These are phyloP conservation scores for Trypanosomatidae sp. DNA, from an alignment of 208 protist genomes.

Conservation along the genomic window DNA sequence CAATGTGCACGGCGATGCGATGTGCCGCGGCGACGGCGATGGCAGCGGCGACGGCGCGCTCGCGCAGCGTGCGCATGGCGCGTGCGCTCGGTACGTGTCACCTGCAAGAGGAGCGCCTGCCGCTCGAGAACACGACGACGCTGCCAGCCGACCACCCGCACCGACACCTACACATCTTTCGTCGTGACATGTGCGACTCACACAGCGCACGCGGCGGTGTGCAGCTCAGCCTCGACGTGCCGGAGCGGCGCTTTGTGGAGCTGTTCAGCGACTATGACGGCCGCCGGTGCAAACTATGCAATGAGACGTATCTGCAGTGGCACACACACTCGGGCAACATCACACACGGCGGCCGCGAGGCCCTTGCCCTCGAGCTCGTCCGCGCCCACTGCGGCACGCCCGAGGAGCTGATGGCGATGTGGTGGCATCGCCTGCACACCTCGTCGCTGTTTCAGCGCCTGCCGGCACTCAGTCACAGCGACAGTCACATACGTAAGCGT, in stretches of 20 bases:
- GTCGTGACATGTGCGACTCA: constrained; percentile 39
- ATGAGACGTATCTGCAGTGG: constrained; percentile 72
- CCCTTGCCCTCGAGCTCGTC: constrained; percentile 65
- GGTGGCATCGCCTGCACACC: constrained; percentile 46
- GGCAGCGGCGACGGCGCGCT: no score
- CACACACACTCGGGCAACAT: constrained; percentile 40
- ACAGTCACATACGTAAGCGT: constrained; percentile 52
- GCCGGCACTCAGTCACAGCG: constrained; percentile 44
- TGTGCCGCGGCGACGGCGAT: no score
- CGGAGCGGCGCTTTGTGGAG: constrained; percentile 47
- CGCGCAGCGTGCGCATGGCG: no score
- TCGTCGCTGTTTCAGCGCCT: constrained; percentile 41
- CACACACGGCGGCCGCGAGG: constrained; percentile 60
- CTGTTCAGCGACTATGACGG: constrained; percentile 68
- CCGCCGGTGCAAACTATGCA: constrained; percentile 79
- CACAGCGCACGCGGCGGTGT: constrained; percentile 3
- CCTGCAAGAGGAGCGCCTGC: neutral
- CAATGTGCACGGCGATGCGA: no score
- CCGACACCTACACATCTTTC: constrained; percentile 26
- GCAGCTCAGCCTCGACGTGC: constrained; percentile 45
- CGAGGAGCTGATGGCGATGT: constrained; percentile 58
- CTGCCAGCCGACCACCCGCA: constrained; percentile 26
- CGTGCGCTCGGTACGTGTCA: neutral
- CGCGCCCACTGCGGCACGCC: constrained; percentile 70
- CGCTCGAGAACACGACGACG: no score